These are phyloP conservation scores for Kodamaea hsintzibuensis DNA, from an alignment of 805 yeast species.

Conservation along the genomic window DNA sequence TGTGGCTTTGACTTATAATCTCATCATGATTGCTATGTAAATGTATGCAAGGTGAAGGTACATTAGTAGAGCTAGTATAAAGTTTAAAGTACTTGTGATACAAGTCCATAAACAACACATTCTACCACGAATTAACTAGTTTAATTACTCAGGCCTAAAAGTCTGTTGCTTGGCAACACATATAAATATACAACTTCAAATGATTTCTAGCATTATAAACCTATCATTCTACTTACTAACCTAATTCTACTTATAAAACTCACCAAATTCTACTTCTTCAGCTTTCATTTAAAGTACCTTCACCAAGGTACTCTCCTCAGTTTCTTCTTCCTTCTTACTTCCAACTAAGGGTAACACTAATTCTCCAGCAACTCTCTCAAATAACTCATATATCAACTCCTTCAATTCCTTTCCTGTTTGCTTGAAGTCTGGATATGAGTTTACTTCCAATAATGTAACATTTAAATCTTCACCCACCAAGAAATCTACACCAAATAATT, in stretches of 20 bases:
- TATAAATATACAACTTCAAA: background rate
- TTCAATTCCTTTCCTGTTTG: slow-evolving; percentile 87
- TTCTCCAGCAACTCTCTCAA: slow-evolving; percentile 52
- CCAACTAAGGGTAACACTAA: slow-evolving; percentile 49
- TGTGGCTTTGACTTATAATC: too few relatives aligned
- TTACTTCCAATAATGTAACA: slow-evolving; percentile 76
- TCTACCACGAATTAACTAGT: too few relatives aligned
- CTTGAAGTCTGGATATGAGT: slow-evolving; percentile 94
- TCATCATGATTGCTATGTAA: too few relatives aligned
- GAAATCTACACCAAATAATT: slow-evolving; percentile 87
- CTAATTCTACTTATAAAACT: background rate
- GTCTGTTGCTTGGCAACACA: too few relatives aligned
- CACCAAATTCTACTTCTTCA: too few relatives aligned
- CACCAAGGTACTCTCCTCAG: slow-evolving; percentile 5
- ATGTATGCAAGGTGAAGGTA: background rate
- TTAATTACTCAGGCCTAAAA: too few relatives aligned
- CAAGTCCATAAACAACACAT: too few relatives aligned
- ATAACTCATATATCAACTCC: slow-evolving; percentile 61
- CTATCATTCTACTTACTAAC: background rate
- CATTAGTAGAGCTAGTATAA: too few relatives aligned
- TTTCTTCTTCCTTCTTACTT: background rate
- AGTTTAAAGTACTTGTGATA: too few relatives aligned
- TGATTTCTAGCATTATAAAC: too few relatives aligned
- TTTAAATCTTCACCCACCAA: slow-evolving; percentile 57
- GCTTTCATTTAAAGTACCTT: background rate